Evolutionary conservation across 2,329 filamentous ascomycete genomes (phyloP), one percentile per base, ranked within the genome.

Genomic region (Fusarium luffae): DNA sequence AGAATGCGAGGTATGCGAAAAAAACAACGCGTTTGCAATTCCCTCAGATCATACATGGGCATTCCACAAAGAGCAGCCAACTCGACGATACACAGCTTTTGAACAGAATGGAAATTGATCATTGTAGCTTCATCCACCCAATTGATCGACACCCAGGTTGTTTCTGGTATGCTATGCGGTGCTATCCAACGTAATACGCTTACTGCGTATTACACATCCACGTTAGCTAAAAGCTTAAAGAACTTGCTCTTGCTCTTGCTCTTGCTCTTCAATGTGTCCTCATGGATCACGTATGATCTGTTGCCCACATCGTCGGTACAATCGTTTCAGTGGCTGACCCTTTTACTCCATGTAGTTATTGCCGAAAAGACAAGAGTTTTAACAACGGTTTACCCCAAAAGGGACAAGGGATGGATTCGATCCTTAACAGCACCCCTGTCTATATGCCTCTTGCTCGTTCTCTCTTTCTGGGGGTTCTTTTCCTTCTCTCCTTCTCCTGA

Each of bases 1-100:
- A 51, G 49, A 48, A 62, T 62, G 55, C 66, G 59, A 66, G 49
- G 42, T 57, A 58, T 54, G 55, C 66, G 56, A 69, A 69, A 69
- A 50, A 58, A 58, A 57, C 44, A 61, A 55, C 64, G 64, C 25
- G 32, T 34, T 16, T 18, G 14, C 34, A 58, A 28, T 30, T n/a
- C 41, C 27, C 32, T 37, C 41, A 34, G 47, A 13, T 18, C 30
- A 50, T 41, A 27, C n/a, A 27, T 40, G 25, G 49, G 16, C 23
- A 21, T 51, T 28, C 10, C 30, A n/a, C 7, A 50, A 11, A 32
- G 30, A 27, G 18, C 10, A 25, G 19, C 8, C 32, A 16, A 21
- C n/a, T n/a, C 13, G 8, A 27, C 5, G 13, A 25, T 16, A 16
- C 16, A 16, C 12, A 16, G 11, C 18, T 19, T 25, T 32, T 18